Evolutionary conservation across 805 yeast genomes (phyloP), one percentile per base, ranked within the genome.

Genomic region (Lachancea quebecensis): DNA sequence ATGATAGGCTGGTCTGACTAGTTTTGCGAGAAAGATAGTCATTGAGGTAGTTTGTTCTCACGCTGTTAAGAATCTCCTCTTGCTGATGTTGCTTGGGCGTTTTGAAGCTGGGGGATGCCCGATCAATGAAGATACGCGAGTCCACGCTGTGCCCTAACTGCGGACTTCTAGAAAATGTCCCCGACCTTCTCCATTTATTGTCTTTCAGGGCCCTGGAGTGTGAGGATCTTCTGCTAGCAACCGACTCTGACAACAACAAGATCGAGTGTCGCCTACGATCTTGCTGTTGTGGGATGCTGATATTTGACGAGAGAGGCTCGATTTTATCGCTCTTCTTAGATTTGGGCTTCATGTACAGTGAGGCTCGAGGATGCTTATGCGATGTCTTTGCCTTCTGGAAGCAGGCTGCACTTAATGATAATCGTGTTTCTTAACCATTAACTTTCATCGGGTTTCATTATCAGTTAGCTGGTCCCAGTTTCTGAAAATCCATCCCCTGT

Each of bases 51-150:
- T 57, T 59, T 34, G 58, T 57, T 36, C 64, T 51, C 14, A 65
- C 47, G 43, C 66, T 60, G 40, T 59, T 61, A 2, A 60, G 42
- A 7, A 64, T 63, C 37, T 62, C 63, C 9, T 60, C 64, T 15
- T 55, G 56, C 11, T 60, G 58, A 4, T 46, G 47, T 3, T 47
- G 53, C 16, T 54, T 51, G 15, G 44, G 45, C 2, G 59, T 58
- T 44, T 52, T 55, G 39, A 65, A 65, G 42, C 61, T 61, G 6
- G 69, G 69, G 1, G 66, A 58, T 9, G 49, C 54, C 7, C 61
- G 42, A 44, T 59, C 59, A 4, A 65, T 52, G 33, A 61, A 38
- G 0, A 57, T 59, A 31, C 53, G 57, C 33, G 62, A 48, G 29
- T 57, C 60, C 31, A 50, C 41, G 29, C 60, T 55, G 32, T 42